Evolutionary conservation across 176 grass and related monocot species (phyloP).

Genomic region (Triticum dicoccoides): DNA sequence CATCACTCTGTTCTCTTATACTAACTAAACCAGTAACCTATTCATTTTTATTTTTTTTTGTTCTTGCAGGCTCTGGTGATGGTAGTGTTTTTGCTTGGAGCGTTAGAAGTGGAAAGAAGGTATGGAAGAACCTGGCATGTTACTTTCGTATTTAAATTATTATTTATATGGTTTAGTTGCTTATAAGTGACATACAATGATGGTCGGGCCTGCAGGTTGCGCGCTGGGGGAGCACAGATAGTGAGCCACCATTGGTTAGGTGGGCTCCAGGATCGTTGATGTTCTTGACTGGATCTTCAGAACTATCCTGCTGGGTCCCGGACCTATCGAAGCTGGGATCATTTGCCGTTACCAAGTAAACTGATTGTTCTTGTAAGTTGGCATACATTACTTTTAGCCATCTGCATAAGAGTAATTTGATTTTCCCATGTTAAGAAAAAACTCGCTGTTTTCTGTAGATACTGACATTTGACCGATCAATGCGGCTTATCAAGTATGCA

Average conservation of each 20-base stretch:
- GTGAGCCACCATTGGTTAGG: conserved; percentile 82
- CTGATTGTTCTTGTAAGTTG: not conserved
- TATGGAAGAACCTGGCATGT: conserved; percentile 20
- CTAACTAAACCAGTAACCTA: not conserved
- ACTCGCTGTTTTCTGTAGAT: not conserved
- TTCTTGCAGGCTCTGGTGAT: conserved; percentile 79
- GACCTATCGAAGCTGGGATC: conserved; percentile 92
- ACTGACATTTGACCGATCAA: not conserved
- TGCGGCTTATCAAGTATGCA: not conserved
- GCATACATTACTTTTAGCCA: not conserved
- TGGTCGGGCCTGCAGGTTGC: conserved; percentile 55
- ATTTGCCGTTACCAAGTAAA: conserved; percentile 50
- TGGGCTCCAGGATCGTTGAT: conserved; percentile 83
- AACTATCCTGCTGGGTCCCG: conserved; percentile 91
- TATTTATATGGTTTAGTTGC: not conserved
- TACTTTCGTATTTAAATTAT: not conserved
- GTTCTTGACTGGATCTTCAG: conserved; percentile 92
- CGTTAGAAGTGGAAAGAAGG: conserved; percentile 87
- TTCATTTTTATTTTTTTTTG: conserved; percentile 6
- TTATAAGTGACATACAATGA: not conserved
- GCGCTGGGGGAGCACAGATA: conserved; percentile 92
- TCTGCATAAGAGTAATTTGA: not conserved
- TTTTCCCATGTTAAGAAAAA: not conserved
- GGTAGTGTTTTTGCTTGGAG: conserved; percentile 97
- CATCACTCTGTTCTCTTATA: conserved; percentile 1